Conservation (phyloP, 768 basidiomycete species). For the Macrolepiota albuminosa region DNA sequence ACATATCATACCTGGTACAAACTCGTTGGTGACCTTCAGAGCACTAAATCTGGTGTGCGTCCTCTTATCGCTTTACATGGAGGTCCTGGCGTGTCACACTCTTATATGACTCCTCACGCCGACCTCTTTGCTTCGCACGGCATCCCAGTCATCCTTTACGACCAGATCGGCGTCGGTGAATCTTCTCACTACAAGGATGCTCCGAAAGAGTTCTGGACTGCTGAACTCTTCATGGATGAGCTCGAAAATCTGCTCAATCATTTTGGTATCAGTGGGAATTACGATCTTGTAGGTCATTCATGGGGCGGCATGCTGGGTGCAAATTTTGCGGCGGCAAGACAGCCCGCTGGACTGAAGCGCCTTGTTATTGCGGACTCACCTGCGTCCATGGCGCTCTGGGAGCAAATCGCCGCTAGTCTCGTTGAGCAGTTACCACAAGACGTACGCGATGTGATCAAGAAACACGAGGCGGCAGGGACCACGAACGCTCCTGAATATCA, state of each 20-base stretch:
- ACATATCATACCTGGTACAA: conserved; percentile 17
- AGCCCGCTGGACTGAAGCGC: conserved; percentile 33
- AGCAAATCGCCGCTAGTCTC: conserved; percentile 12
- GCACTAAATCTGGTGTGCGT: conserved; percentile 7
- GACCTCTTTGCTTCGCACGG: conserved; percentile 20
- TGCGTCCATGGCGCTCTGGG: conserved; percentile 25
- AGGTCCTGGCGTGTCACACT: conserved; percentile 37
- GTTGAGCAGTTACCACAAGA: conserved; percentile 13
- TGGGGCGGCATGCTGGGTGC: conserved; percentile 53
- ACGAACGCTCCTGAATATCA: conserved; percentile 13
- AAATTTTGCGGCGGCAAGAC: conserved; percentile 31
- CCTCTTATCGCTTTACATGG: conserved; percentile 42
- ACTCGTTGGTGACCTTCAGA: conserved; percentile 9
- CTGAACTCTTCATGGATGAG: conserved; percentile 48
- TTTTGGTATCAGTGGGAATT: conserved; percentile 34
- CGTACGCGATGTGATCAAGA: conserved; percentile 16
- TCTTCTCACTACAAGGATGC: conserved; percentile 40
- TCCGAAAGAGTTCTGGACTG: conserved; percentile 30
- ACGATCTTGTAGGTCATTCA: conserved; percentile 48
- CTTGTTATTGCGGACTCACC: conserved; percentile 28
- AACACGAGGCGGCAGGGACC: conserved; percentile 17
- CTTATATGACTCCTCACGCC: conserved; percentile 32
- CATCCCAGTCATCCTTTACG: conserved; percentile 45
- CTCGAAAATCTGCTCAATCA: conserved; percentile 43
- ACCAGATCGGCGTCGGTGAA: conserved; percentile 42